Percentiles rank a stretch among this genome's conserved stretches.
Evolutionary conservation across 1,284 basidiomycete species (phyloP).

Genomic region (Porogramme epimiltina): DNA sequence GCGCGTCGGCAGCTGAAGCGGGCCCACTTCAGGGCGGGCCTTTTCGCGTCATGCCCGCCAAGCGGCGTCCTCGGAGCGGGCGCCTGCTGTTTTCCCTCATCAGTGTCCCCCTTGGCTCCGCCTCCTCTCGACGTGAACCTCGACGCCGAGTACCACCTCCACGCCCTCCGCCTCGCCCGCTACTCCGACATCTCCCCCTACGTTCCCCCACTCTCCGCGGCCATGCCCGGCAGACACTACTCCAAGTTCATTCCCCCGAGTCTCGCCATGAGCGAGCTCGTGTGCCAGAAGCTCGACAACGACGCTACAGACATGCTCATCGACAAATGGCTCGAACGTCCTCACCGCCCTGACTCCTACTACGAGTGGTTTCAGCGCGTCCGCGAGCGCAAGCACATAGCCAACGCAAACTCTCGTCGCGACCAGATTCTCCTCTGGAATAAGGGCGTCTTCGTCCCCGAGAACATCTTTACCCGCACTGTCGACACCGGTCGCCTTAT

Average conservation of each 20-base stretch:
- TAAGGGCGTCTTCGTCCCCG: conserved; percentile 74
- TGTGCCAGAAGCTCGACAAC: conserved; percentile 73
- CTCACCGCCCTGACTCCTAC: conserved; percentile 68
- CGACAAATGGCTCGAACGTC: conserved; percentile 72
- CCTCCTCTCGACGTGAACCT: neutral
- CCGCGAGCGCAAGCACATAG: conserved; percentile 59
- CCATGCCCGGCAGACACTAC: conserved; percentile 44
- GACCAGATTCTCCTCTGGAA: conserved; percentile 71
- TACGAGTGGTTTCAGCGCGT: conserved; percentile 73
- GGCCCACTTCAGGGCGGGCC: conserved; percentile 24
- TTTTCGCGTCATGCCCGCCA: conserved; percentile 25
- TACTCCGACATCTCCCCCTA: neutral
- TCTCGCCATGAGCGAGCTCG: conserved; percentile 71
- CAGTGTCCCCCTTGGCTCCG: conserved; percentile 6
- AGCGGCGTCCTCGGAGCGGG: conserved; percentile 2
- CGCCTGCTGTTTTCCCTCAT: conserved; percentile 8
- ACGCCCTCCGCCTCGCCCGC: conserved; percentile 5
- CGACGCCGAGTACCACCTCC: conserved; percentile 5
- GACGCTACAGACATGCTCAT: conserved; percentile 74
- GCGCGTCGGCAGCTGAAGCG: conserved; percentile 2
- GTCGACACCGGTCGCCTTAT: conserved; percentile 75
- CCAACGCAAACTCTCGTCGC: conserved; percentile 38
- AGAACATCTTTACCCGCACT: conserved; percentile 75
- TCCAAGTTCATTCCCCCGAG: conserved; percentile 66
- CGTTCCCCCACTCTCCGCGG: conserved; percentile 1